Percentiles rank a stretch among this genome's conserved stretches.
Evolutionary conservation across 2,329 filamentous ascomycete species (phyloP).

Genomic region (Rutstroemia sydowiana): DNA sequence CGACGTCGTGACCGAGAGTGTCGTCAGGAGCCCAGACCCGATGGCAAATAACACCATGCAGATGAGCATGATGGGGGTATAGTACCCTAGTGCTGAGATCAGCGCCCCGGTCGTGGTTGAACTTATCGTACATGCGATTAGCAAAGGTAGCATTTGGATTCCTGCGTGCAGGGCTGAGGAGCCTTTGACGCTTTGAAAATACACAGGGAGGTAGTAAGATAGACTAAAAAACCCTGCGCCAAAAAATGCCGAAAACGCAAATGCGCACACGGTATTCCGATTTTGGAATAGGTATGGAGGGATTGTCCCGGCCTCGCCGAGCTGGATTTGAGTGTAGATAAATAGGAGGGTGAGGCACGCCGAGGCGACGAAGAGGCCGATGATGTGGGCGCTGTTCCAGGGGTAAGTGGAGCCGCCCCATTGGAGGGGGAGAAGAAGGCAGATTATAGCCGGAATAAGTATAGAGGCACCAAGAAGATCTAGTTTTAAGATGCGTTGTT

Average conservation of each 20-base stretch:
- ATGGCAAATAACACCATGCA: slow-evolving; percentile 33
- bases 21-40: slow-evolving; percentile 38
- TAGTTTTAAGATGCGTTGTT: slow-evolving; percentile 24
- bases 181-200: slow-evolving; percentile 30
- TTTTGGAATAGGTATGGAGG: slow-evolving; percentile 32
- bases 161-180: slow-evolving; percentile 37
- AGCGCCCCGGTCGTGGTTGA: slow-evolving; percentile 35
- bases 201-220: slow-evolving; percentile 29
- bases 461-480: slow-evolving; percentile 32
- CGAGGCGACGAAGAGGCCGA: slow-evolving; percentile 31
- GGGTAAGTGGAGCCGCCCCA: slow-evolving; percentile 34
- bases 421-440: slow-evolving; percentile 34
- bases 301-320: slow-evolving; percentile 30
- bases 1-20: slow-evolving; percentile 35
- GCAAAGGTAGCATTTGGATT: slow-evolving; percentile 36
- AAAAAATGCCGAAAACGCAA: slow-evolving; percentile 21
- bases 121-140: slow-evolving; percentile 36
- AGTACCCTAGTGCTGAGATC: slow-evolving; percentile 36
- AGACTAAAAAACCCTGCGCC: slow-evolving; percentile 26
- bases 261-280: slow-evolving; percentile 17
- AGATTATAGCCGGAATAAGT: slow-evolving; percentile 32
- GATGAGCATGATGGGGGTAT: slow-evolving; percentile 37
- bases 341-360: slow-evolving; percentile 28
- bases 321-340: slow-evolving; percentile 28
- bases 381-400: slow-evolving; percentile 30